Evolutionary conservation across 2,329 filamentous ascomycete genomes (phyloP).

Genomic region (Fusarium newnesense): DNA sequence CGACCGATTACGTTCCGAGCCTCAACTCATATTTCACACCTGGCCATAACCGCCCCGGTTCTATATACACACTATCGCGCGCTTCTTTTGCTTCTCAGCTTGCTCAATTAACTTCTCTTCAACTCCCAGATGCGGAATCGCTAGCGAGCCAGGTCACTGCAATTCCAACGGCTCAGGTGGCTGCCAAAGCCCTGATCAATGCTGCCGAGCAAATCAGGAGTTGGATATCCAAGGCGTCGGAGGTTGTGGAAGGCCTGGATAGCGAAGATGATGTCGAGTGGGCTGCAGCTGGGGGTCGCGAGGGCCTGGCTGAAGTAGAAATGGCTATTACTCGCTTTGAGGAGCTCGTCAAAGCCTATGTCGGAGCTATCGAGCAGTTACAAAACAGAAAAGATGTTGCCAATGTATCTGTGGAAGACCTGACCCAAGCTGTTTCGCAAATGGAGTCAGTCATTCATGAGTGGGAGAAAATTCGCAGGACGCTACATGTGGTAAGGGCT

Average conservation of each 20-base stretch:
- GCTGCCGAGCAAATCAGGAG: slow-evolving; percentile 91
- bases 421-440: slow-evolving; percentile 81
- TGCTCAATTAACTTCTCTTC: slow-evolving; percentile 88
- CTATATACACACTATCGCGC: slow-evolving; percentile 92
- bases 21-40: slow-evolving; percentile 74
- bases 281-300: slow-evolving; percentile 87
- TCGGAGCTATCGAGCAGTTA: slow-evolving; percentile 91
- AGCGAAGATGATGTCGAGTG: slow-evolving; percentile 98
- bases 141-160: slow-evolving; percentile 85
- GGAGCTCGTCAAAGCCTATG: slow-evolving; percentile 89
- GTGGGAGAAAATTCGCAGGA: slow-evolving; percentile 84
- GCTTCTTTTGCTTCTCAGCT: slow-evolving; percentile 94
- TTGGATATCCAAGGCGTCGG: slow-evolving; percentile 93
- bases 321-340: slow-evolving; percentile 86
- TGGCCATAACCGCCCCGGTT: slow-evolving; percentile 76
- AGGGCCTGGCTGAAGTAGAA: slow-evolving; percentile 79
- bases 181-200: slow-evolving; percentile 82
- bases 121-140: slow-evolving; percentile 85
- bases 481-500: slow-evolving; percentile 81
- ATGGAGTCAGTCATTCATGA: slow-evolving; percentile 89
- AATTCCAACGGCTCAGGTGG: slow-evolving; percentile 86
- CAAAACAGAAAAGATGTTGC: slow-evolving; percentile 82
- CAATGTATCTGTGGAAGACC: slow-evolving; percentile 74
- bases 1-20: slow-evolving; percentile 60
- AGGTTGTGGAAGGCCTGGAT: slow-evolving; percentile 88